Evolutionary conservation across 805 yeast species (phyloP), one percentile per base, ranked within the genome.

Genomic region (Pichia cephalocereana): DNA sequence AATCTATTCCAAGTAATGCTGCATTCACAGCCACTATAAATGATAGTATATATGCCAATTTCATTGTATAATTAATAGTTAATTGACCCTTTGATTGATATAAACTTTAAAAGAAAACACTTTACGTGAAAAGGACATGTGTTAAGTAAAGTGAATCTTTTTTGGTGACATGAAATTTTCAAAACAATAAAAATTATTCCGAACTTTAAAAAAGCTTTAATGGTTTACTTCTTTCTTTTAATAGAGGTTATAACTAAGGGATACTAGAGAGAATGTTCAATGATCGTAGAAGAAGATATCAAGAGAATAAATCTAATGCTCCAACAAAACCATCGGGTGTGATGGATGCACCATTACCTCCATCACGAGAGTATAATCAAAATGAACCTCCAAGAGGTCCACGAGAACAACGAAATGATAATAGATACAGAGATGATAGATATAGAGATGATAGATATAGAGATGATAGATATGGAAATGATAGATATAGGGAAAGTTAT

Each of bases 1-100:
- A 82, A 63, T 93, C 99, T 38, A 93, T 71, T 23, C 96, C 98
- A 44, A 93, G 69, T 10, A 93, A 75, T 2, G 96, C 91, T 11
- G 77, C 80, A 10, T 63, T 19, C 4, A 41, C 48, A 12, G 39
- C 12, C 4, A 12, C 12, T 37, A 37, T 7, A 37, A 37, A 15
- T 7, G n/a, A 6, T 18, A 41, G 17, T n/a, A 41, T 12, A 12
- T 17, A 18, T 18, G 46, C 31, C 17, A 45, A 5, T 23, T 32
- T 51, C 54, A 51, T 51, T 18, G 6, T 23, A n/a, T 31, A 6
- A 4, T 19, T 19, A 19, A 4, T 19, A 19, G 23, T 19, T 19
- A 19, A 19, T 19, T 19, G 23, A 19, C 4, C 23, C 23, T 19
- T 19, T 19, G 23, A 19, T 19, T 19, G 23, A 19, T 19, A 19